These are phyloP conservation scores for Shiraia sp. DNA, from an alignment of 2,329 filamentous ascomycete genomes.

Conservation along the genomic window DNA sequence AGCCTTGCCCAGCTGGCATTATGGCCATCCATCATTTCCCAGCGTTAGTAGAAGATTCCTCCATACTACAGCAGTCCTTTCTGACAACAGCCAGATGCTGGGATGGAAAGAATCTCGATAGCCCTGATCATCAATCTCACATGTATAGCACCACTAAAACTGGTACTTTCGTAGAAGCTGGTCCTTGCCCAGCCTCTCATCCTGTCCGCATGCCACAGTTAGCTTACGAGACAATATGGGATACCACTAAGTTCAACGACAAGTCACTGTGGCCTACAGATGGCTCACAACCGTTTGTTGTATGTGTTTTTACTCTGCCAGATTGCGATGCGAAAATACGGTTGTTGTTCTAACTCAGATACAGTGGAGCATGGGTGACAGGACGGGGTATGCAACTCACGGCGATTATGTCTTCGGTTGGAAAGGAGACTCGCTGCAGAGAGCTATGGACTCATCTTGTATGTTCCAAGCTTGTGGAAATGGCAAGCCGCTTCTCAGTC, in stretches of 20 bases:
- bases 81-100: constrained; percentile 55
- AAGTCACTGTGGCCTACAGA: constrained; percentile 12
- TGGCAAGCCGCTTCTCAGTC: constrained; percentile 6
- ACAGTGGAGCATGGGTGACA: constrained; percentile 30
- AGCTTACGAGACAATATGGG: constrained; percentile 15
- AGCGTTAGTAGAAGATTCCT: constrained; percentile 40
- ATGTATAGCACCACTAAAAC: constrained; percentile 59
- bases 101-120: constrained; percentile 61
- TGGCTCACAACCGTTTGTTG: constrained; percentile 15
- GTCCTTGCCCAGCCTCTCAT: constrained; percentile 12
- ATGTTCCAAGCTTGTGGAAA: constrained; percentile 21
- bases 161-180: constrained; percentile 27
- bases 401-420: constrained; percentile 58
- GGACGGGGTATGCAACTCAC: constrained; percentile 53
- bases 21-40: constrained; percentile 70
- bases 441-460: constrained; percentile 19
- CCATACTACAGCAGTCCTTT: background rate
- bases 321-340: constrained; percentile 32
- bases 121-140: constrained; percentile 63
- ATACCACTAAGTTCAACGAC: constrained; percentile 15
- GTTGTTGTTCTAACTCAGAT: constrained; percentile 18
- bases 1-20: constrained; percentile 58
- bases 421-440: constrained; percentile 54
- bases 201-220: constrained; percentile 15
- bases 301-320: constrained; percentile 6